Conservation (phyloP, 345 rosid species). For the Acer yangbiense region DNA sequence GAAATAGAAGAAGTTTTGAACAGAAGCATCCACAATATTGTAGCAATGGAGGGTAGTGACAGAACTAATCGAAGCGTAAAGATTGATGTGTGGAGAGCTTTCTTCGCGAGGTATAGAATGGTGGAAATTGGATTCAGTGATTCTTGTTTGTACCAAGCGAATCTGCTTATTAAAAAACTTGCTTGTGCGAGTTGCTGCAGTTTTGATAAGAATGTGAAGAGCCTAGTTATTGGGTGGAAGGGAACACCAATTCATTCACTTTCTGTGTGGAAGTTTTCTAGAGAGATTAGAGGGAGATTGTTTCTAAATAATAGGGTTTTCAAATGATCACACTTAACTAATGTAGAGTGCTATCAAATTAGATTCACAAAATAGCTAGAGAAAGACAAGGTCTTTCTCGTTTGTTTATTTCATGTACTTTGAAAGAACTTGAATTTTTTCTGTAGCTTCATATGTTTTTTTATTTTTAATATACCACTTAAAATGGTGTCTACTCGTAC, state of each 20-base stretch:
- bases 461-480: no score
- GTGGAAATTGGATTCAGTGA: conserved; percentile 49
- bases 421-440: neutral
- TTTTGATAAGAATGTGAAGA: conserved; percentile 34
- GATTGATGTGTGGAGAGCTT: conserved; percentile 51
- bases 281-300: conserved; percentile 23
- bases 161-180: conserved; percentile 32
- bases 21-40: conserved; percentile 33
- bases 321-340: neutral
- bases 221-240: conserved; percentile 48
- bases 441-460: no score
- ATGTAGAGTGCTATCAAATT: neutral
- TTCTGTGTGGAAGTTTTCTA: conserved; percentile 48
- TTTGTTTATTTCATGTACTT: neutral
- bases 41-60: conserved; percentile 40
- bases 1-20: conserved; percentile 23
- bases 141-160: conserved; percentile 42
- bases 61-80: conserved; percentile 43
- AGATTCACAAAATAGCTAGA: neutral
- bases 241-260: conserved; percentile 47
- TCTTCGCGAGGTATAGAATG: conserved; percentile 46
- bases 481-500: no score
- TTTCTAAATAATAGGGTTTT: conserved; percentile 6
- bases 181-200: conserved; percentile 25
- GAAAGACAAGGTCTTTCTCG: no score